Evolutionary conservation across 2,329 filamentous ascomycete genomes (phyloP).

Genomic region (Pseudonectria buxi): DNA sequence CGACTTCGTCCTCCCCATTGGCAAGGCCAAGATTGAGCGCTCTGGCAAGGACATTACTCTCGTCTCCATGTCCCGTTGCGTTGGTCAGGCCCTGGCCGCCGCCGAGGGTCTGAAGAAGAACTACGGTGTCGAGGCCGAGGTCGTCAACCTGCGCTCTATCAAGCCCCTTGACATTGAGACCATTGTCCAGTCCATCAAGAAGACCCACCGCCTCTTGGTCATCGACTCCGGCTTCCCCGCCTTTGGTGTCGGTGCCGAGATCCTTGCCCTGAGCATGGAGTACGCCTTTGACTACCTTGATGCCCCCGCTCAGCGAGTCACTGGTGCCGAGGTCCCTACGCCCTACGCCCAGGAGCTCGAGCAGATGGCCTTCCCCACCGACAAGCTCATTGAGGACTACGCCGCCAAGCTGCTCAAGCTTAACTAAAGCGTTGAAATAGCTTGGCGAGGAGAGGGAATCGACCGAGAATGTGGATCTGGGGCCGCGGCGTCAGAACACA

Average conservation of each 20-base stretch:
- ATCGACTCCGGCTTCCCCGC: constrained; percentile 96
- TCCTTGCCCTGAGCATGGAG: constrained; percentile 91
- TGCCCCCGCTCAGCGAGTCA: constrained; percentile 86
- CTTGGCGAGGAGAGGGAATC: neutral
- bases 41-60: constrained; percentile 93
- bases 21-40: constrained; percentile 99
- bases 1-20: constrained; percentile 95
- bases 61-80: constrained; percentile 88
- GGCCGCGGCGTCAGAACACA: neutral
- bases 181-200: constrained; percentile 97
- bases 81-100: constrained; percentile 82
- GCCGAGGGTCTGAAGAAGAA: constrained; percentile 92
- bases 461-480: neutral
- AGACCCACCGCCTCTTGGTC: constrained; percentile 84
- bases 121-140: constrained; percentile 91
- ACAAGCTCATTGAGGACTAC: constrained; percentile 79
- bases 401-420: constrained; percentile 82
- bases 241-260: constrained; percentile 87
- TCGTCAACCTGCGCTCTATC: constrained; percentile 95
- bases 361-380: constrained; percentile 90
- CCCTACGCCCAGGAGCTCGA: constrained; percentile 91
- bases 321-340: constrained; percentile 93
- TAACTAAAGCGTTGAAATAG: constrained; percentile 38
- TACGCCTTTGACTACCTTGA: constrained; percentile 98
- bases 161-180: constrained; percentile 95